Conservation (phyloP, 306 rosid species). For the Casuarina cunninghamiana region DNA sequence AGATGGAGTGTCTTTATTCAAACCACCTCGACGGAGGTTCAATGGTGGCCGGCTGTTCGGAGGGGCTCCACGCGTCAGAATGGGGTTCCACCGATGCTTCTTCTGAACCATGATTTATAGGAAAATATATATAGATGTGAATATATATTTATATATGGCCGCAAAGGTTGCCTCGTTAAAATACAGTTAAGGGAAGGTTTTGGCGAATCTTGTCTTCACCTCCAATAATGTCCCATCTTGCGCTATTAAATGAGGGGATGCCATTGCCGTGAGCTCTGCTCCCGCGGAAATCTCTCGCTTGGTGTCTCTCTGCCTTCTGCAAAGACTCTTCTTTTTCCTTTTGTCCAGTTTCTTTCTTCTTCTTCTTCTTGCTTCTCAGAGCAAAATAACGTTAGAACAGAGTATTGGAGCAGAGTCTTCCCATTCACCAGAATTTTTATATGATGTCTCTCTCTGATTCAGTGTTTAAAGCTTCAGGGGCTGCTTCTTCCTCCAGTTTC, state of each 20-base stretch:
- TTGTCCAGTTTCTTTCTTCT: too few species aligned
- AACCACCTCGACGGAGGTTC: neutral
- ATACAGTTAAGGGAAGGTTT: too few species aligned
- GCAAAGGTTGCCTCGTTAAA: too few species aligned
- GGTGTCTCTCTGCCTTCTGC: neutral
- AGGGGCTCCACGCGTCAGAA: neutral
- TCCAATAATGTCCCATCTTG: neutral
- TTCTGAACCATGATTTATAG: neutral
- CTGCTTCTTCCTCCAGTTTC: neutral
- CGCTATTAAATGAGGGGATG: conserved; percentile 12
- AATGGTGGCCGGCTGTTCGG: neutral
- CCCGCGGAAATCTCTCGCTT: conserved; percentile 31
- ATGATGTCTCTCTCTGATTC: neutral
- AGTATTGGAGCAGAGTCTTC: neutral
- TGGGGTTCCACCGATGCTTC: neutral
- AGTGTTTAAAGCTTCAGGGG: neutral
- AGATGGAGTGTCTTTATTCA: too few species aligned
- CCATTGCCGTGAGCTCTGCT: conserved; percentile 13
- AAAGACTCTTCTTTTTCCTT: neutral
- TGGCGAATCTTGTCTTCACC: too few species aligned
- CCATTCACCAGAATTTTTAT: neutral
- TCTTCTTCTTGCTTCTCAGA: neutral
- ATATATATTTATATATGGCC: too few species aligned
- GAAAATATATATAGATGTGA: neutral
- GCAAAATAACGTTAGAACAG: neutral